These are phyloP conservation scores for Bacterosira constricta DNA, from an alignment of 108 stramenopile genomes.

Conservation along the genomic window DNA sequence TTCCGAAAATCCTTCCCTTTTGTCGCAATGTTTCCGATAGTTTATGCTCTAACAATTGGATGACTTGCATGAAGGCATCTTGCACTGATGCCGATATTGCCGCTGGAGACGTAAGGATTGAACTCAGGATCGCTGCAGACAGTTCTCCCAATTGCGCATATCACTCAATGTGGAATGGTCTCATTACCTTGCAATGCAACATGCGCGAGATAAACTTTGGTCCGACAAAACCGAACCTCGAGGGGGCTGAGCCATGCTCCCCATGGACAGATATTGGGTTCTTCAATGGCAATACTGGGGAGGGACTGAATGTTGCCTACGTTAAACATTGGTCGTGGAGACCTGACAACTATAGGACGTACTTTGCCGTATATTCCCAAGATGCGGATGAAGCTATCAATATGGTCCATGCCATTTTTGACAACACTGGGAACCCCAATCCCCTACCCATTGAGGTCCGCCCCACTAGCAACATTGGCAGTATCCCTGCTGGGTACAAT, in stretches of 20 bases:
- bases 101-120: not conserved
- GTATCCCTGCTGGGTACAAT: not conserved
- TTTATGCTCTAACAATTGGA: not conserved
- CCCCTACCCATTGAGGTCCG: not conserved
- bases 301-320: conserved; percentile 1
- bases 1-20: not conserved
- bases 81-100: conserved; percentile 2
- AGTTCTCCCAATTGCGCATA: not conserved
- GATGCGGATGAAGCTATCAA: not conserved
- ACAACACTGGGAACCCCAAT: not conserved
- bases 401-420: conserved; percentile 4
- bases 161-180: not conserved
- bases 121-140: not conserved
- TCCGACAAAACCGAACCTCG: not conserved
- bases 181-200: not conserved
- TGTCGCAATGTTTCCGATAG: conserved; percentile 2
- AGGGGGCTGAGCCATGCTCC: not conserved
- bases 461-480: not conserved
- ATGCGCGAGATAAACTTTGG: not conserved
- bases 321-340: conserved; percentile 1
- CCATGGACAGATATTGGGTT: conserved; percentile 13
- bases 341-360: not conserved
- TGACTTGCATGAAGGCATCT: not conserved
- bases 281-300: not conserved
- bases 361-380: conserved; percentile 18